Percentiles rank a stretch among this genome's conserved stretches.
These are phyloP conservation scores for Rhytidiadelphus loreus DNA, from an alignment of 225 moss, liverwort and hornwort species.

Conservation along the genomic window DNA sequence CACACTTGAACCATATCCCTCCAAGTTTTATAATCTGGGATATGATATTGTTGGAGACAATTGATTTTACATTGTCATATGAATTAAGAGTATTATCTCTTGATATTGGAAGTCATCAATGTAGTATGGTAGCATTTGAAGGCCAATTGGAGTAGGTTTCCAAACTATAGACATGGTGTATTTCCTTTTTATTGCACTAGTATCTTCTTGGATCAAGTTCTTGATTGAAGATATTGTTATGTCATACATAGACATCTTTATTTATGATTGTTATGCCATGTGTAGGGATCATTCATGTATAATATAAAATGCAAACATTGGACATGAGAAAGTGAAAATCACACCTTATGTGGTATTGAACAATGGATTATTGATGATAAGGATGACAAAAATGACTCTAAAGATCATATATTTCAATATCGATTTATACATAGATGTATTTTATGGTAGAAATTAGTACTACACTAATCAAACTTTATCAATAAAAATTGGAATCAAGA, in stretches of 20 bases:
- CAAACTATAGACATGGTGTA: neutral
- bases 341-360: neutral
- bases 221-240: neutral
- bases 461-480: neutral
- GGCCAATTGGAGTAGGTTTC: neutral
- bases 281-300: neutral
- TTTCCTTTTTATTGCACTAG: neutral
- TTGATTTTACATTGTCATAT: neutral
- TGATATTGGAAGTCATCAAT: neutral
- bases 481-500: fast-evolving
- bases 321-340: fast-evolving
- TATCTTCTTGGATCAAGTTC: neutral
- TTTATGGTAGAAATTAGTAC: fast-evolving
- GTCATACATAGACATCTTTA: fast-evolving
- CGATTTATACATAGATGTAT: neutral
- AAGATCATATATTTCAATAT: neutral
- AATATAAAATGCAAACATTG: neutral
- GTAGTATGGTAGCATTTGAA: neutral
- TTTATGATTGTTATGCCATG: neutral
- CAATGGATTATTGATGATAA: neutral
- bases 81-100: neutral
- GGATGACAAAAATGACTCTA: fast-evolving
- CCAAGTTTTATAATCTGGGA: neutral
- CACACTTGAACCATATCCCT: neutral
- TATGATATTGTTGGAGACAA: neutral